phyloP scores from a whole-genome alignment of 2,329 filamentous ascomycete species.

The Chaetomiaceae sp. region DNA sequence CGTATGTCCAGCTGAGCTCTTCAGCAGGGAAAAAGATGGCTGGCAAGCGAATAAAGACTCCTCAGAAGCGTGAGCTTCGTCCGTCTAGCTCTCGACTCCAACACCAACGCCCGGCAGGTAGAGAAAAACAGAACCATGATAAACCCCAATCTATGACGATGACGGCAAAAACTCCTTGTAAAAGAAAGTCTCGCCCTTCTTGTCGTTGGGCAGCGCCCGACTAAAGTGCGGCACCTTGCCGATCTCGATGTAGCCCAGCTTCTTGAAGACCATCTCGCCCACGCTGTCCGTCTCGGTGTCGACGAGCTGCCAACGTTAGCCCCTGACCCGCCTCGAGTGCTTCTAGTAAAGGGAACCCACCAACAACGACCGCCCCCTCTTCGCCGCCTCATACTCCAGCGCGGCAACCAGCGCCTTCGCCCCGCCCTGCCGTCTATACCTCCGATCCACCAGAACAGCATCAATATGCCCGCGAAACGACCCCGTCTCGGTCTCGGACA shows the following conservation, averaged over 20 bases:
- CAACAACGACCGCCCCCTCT: slow-evolving; percentile 47
- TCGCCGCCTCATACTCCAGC: slow-evolving; percentile 52
- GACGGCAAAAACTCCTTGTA: slow-evolving; percentile 49
- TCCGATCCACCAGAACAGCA: slow-evolving; percentile 53
- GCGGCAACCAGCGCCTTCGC: slow-evolving; percentile 47
- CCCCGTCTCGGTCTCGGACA: slow-evolving; percentile 52
- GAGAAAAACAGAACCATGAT: slow-evolving; percentile 38
- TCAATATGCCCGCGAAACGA: slow-evolving; percentile 52
- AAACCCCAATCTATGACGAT: slow-evolving; percentile 23
- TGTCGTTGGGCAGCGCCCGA: slow-evolving; percentile 46
- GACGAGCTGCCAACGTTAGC: slow-evolving; percentile 17
- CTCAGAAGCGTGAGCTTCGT: slow-evolving; percentile 19
- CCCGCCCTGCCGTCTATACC: slow-evolving; percentile 47
- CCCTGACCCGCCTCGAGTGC: background rate
- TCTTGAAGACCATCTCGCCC: slow-evolving; percentile 51
- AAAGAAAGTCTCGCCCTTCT: slow-evolving; percentile 52
- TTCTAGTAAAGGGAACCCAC: slow-evolving; percentile 38
- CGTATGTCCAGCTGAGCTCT: too few species aligned
- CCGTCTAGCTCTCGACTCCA: slow-evolving; percentile 11
- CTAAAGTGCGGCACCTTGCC: slow-evolving; percentile 50
- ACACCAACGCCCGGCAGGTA: slow-evolving; percentile 26
- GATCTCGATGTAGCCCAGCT: slow-evolving; percentile 52
- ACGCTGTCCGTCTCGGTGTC: slow-evolving; percentile 34
- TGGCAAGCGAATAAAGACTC: background rate
- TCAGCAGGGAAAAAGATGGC: too few species aligned